Base-by-base conservation (phyloP, 192 early-diverging fungal species). In the Coemansia pectinata region DNA sequence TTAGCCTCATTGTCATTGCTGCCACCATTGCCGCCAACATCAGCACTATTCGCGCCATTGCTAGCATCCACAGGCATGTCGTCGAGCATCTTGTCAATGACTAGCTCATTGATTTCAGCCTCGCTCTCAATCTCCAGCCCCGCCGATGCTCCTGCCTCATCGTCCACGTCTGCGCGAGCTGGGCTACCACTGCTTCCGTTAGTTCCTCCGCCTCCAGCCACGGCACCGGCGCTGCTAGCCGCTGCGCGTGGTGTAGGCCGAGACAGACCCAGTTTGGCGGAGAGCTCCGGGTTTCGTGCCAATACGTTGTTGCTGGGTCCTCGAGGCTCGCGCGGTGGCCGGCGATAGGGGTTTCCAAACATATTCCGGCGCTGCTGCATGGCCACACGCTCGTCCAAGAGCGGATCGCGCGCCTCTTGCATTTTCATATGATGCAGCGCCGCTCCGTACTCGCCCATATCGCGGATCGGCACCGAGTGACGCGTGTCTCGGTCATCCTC, bases 321-420 rank as follows among this genome's bases (percentile, higher is more conserved):
- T 69, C 71, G 85, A 40, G 63, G 84, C 76, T 72, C 86, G 58
- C 74, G 85, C 69, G 63, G 76, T 53, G 73, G 77, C 9, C 87
- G 86, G 65, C 85, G 79, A 63, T 90, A 93, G 0, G 91, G 91
- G 63, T 92, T 93, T 29, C 92, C 92, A 81, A 92, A 93, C 85
- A 92, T 87, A 11, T 88, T 88, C 25, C 85, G 85, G 14, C 84
- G 78, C 60, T 85, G 80, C 65, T 79, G 80, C 15, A 84, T 69
- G 0, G 74, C 82, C 2, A 78, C 79, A 14, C 91, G 90, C 65
- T 92, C 92, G 50, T 89, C 88, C 40, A 88, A 69, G 39, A 89
- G 72, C 10, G 92, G 90, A 63, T 91, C 87, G 52, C 91, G 80
- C 15, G 90, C 77, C 31, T 84, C 86, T 11, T 86, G 80, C 34